phyloP scores from a whole-genome alignment of 2,329 filamentous ascomycete species.

The Neonectria ditissima region DNA sequence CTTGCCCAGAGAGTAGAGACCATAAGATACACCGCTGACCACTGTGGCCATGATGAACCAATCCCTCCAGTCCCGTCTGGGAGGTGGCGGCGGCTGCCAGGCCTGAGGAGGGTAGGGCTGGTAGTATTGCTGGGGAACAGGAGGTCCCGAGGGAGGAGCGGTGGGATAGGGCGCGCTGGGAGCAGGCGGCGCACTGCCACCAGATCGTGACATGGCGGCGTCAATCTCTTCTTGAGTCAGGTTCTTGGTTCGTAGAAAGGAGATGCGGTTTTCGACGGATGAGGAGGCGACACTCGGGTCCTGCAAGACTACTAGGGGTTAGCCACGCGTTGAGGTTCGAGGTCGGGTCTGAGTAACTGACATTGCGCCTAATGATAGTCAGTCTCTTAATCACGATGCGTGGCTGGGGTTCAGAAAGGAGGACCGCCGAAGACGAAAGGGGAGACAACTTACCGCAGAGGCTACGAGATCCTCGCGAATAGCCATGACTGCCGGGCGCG shows the following conservation, averaged over 20 bases:
- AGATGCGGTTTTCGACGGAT: slow-evolving; percentile 90
- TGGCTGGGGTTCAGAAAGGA: slow-evolving; percentile 19
- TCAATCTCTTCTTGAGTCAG: slow-evolving; percentile 96
- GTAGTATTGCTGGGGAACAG: slow-evolving; percentile 60
- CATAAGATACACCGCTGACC: slow-evolving; percentile 88
- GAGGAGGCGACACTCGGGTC: slow-evolving; percentile 92
- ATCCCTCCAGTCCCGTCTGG: slow-evolving; percentile 93
- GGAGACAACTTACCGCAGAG: slow-evolving; percentile 72
- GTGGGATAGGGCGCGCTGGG: slow-evolving; percentile 57
- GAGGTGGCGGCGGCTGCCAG: slow-evolving; percentile 72
- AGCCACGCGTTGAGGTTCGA: slow-evolving; percentile 25
- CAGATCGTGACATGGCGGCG: slow-evolving; percentile 80
- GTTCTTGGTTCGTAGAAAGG: slow-evolving; percentile 96
- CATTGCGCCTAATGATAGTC: slow-evolving; percentile 54
- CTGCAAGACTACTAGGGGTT: slow-evolving; percentile 77
- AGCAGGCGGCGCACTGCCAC: slow-evolving; percentile 64
- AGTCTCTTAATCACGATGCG: slow-evolving; percentile 26
- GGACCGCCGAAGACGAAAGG: neutral
- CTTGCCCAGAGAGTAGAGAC: slow-evolving; percentile 88
- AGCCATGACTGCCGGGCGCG: slow-evolving; percentile 65
- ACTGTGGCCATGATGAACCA: slow-evolving; percentile 99
- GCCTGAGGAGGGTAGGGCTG: slow-evolving; percentile 64
- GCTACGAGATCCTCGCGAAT: slow-evolving; percentile 93
- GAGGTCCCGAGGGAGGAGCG: slow-evolving; percentile 57
- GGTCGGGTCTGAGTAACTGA: slow-evolving; percentile 45